Evolutionary conservation across 108 stramenopile species (phyloP).

Genomic region (Licmophora abbreviata): DNA sequence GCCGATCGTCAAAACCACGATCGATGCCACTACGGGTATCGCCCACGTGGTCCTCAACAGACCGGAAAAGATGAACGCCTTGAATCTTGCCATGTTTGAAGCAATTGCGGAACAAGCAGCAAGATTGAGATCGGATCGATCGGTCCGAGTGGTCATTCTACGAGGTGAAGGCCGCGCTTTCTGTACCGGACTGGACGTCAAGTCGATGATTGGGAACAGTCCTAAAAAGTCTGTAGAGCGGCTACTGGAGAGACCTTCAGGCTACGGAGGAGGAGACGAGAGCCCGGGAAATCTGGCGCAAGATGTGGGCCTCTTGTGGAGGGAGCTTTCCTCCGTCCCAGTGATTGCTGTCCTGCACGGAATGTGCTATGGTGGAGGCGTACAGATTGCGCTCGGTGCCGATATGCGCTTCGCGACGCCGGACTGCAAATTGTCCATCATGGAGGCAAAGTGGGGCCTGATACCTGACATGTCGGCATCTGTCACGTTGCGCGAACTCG

Average conservation of each 20-base stretch:
- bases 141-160: slow-evolving; percentile 57
- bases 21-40: slow-evolving; percentile 36
- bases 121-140: slow-evolving; percentile 27
- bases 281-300: slow-evolving; percentile 75
- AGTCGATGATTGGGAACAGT: slow-evolving; percentile 21
- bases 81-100: slow-evolving; percentile 78
- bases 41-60: slow-evolving; percentile 55
- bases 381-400: slow-evolving; percentile 88
- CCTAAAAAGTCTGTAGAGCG: slow-evolving; percentile 19
- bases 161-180: slow-evolving; percentile 76
- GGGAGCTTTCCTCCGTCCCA: slow-evolving; percentile 74
- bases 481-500: slow-evolving; percentile 61
- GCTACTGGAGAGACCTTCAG: slow-evolving; percentile 51
- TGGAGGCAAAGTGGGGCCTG: slow-evolving; percentile 90
- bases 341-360: slow-evolving; percentile 82
- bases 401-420: slow-evolving; percentile 75
- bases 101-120: slow-evolving; percentile 56
- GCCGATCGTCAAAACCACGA: too few species aligned
- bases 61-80: slow-evolving; percentile 67
- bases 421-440: slow-evolving; percentile 75
- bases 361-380: slow-evolving; percentile 84
- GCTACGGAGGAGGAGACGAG: slow-evolving; percentile 33
- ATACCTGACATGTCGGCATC: slow-evolving; percentile 88
- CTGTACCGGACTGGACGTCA: slow-evolving; percentile 81
- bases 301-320: slow-evolving; percentile 81